Evolutionary conservation across 352 stramenopile genomes (phyloP).

Genomic region (Pythium rishiriense): DNA sequence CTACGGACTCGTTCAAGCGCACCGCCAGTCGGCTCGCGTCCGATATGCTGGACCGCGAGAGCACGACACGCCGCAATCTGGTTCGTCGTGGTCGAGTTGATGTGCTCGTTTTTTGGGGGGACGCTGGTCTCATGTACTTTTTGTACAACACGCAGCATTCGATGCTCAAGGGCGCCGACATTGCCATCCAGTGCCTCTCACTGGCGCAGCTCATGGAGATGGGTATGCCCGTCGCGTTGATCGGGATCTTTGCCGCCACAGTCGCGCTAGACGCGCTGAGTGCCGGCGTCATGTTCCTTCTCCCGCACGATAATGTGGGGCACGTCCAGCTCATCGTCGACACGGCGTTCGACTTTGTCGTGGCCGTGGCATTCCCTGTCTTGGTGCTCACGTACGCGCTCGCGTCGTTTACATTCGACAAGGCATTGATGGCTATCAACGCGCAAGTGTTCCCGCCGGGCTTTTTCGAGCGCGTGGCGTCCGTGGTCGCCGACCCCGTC

Average conservation of each 20-base stretch:
- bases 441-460: conserved; percentile 30
- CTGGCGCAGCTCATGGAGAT: conserved; percentile 12
- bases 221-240: conserved; percentile 20
- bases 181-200: conserved; percentile 19
- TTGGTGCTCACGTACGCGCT: conserved; percentile 32
- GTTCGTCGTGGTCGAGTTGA: too few species aligned
- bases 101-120: too few species aligned
- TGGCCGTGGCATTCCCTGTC: conserved; percentile 35
- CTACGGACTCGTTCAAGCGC: conserved; percentile 8
- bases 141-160: background rate
- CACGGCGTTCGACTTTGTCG: conserved; percentile 39
- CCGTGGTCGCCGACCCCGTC: conserved; percentile 28
- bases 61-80: background rate
- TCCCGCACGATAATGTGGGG: background rate
- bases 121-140: background rate
- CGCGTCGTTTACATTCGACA: conserved; percentile 33
- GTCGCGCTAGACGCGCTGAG: conserved; percentile 3
- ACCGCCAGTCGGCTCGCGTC: background rate
- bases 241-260: conserved; percentile 1
- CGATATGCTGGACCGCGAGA: background rate
- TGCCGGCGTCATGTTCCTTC: background rate
- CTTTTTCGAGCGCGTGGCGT: conserved; percentile 35
- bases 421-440: conserved; percentile 34
- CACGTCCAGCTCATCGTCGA: conserved; percentile 29
- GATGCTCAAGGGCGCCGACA: conserved; percentile 16